Base-by-base conservation (phyloP, 371 early-diverging fungal genomes). In the Circinella minor region DNA sequence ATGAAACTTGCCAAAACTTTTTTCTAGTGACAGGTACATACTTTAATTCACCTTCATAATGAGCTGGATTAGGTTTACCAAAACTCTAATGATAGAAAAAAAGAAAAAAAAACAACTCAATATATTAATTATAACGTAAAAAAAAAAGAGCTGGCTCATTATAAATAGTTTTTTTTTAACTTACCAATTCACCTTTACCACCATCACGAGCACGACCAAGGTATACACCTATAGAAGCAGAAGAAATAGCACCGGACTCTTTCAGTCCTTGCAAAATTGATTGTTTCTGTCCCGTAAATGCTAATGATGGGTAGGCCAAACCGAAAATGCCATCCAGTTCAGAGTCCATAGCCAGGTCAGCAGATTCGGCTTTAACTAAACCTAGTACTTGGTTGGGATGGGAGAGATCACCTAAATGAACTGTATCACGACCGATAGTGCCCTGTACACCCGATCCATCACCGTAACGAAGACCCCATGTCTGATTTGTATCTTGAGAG, bases 261-360 rank as follows among this genome's bases (percentile, higher is more conserved):
- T 72, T 55, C 73, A 83, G 71, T n/a, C 71, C 61, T 61, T 77
- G 60, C 0, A 79, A 74, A 17, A 76, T 67, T 0, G 83, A 77
- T 36, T 47, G 34, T 37, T 74, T 76, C 4, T 71, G 43, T 4
- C 78, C 79, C 0, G 79, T 83, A 36, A 69, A 69, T 17, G 85
- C 78, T 11, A 86, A 63, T 0, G 78, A 62, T 4, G 85, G 81
- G 14, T 85, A 88, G 0, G 76, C 84, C 4, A 88, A 71, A 15
- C 88, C 88, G 82, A 88, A 88, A 60, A 86, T 84, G 46, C 88
- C 88, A 66, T 88, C 88, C 39, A 88, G 67, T 34, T 72, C 75
- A 18, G 68, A 66, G 39, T 88, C 86, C 59, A 74, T 65, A 9
- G 70, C 69, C 49, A 83, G 78, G 15, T 73, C 74, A 9, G 64